Percentiles rank a stretch among this genome's conserved stretches.
Conservation (phyloP, 106 monocot species). For the Allium sativum region DNA sequence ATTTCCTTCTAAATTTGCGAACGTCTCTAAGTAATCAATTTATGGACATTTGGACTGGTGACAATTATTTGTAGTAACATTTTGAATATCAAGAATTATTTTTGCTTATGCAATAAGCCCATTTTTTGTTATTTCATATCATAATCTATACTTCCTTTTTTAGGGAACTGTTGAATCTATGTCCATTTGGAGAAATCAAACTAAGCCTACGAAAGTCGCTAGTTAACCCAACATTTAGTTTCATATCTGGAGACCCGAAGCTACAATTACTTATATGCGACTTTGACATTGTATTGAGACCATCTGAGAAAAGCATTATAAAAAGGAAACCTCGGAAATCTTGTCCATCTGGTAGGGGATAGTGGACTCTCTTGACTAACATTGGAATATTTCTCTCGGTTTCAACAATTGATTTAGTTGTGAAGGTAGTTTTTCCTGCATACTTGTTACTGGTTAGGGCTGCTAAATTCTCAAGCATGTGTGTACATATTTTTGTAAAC, state of each 20-base stretch:
- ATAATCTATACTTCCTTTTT: conserved; percentile 5
- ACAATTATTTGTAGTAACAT: too few species aligned
- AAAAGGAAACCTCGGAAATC: conserved; percentile 32
- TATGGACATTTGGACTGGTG: too few species aligned
- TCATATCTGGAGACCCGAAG: conserved; percentile 72
- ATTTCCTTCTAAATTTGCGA: too few species aligned
- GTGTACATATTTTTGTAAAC: too few species aligned
- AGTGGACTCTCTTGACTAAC: conserved; percentile 60
- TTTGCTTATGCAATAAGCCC: too few species aligned
- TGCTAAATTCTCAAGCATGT: too few species aligned
- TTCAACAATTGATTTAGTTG: conserved; percentile 58
- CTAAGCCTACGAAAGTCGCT: conserved; percentile 52
- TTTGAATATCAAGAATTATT: neutral
- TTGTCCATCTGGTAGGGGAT: conserved; percentile 43
- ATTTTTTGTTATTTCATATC: too few species aligned
- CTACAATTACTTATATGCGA: conserved; percentile 79
- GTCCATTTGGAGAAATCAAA: conserved; percentile 88
- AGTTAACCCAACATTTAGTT: conserved; percentile 49
- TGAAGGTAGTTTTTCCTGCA: conserved; percentile 48
- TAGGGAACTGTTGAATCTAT: conserved; percentile 89
- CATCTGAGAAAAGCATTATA: conserved; percentile 26
- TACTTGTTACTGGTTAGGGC: too few species aligned
- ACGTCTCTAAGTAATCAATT: too few species aligned
- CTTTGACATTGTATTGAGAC: conserved; percentile 48
- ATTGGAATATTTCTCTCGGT: conserved; percentile 69